phyloP scores from a whole-genome alignment of 2,329 filamentous ascomycete species.

The Ceratocystis huliohia region DNA sequence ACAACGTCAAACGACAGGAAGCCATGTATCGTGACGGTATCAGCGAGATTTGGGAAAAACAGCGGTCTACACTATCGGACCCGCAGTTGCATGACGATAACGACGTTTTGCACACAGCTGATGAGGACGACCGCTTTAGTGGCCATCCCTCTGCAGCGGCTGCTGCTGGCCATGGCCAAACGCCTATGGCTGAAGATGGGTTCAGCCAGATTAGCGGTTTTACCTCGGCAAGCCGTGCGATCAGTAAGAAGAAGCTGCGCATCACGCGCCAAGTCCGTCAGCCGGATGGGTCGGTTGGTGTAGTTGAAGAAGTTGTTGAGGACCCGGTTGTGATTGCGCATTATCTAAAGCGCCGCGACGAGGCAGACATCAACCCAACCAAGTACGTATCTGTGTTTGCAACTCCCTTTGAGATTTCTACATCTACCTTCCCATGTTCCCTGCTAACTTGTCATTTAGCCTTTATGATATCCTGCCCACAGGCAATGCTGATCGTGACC shows the following conservation, averaged over 20 bases:
- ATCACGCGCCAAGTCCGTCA: constrained; percentile 54
- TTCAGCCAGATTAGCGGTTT: constrained; percentile 64
- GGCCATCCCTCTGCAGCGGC: constrained; percentile 34
- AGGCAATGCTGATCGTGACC: constrained; percentile 39
- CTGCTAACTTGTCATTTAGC: constrained; percentile 28
- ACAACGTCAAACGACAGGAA: constrained; percentile 93
- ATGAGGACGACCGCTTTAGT: constrained; percentile 58
- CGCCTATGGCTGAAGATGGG: constrained; percentile 56
- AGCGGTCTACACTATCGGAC: constrained; percentile 66
- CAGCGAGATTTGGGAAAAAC: constrained; percentile 79
- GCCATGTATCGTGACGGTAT: constrained; percentile 86
- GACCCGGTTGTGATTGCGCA: constrained; percentile 80
- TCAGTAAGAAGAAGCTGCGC: constrained; percentile 50
- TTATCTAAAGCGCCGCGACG: constrained; percentile 67
- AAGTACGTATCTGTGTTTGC: constrained; percentile 43
- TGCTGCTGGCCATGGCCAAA: constrained; percentile 37
- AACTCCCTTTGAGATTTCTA: constrained; percentile 26
- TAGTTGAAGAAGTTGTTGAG: constrained; percentile 55
- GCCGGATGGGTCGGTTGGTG: constrained; percentile 41
- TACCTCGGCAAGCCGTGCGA: constrained; percentile 48
- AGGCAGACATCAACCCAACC: constrained; percentile 57
- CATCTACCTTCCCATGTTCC: constrained; percentile 30
- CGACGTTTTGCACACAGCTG: constrained; percentile 45
- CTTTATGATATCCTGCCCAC: constrained; percentile 39
- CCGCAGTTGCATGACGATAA: constrained; percentile 53